Evolutionary conservation across 2,329 filamentous ascomycete genomes (phyloP), one percentile per base, ranked within the genome.

Genomic region (Ophiostoma pallidulum): DNA sequence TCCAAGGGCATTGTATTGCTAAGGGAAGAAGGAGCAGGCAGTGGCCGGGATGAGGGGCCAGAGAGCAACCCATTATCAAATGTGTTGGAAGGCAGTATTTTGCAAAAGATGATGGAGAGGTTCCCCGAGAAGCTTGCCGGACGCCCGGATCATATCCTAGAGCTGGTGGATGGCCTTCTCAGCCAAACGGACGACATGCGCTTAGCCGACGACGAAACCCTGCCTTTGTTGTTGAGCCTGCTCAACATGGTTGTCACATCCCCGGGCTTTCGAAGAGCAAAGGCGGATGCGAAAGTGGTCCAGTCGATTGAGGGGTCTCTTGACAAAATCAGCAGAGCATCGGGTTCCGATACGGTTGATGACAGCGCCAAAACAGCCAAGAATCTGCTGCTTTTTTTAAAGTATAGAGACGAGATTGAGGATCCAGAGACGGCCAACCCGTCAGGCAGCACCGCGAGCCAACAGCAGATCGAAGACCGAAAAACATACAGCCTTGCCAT

Each of bases 21-120:
- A 26, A 57, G 54, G 16, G 37, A 56, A 29, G 52, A 58, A 8
- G 45, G 51, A 7, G 51, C 54, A 6, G 54, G 63, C 18, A 59
- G 66, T 2, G 55, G 63, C 4, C 46, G 57, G 1, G 56, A 60
- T 2, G 16, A 24, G n/a, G 38, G 33, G n/a, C 13, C 18, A 2
- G 31, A 24, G 8, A 40, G 18, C 38, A 69, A 76, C 39, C 66
- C 74, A 0, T 50, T 78, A 3, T 59, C 58, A 4, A 67, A 70
- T 4, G 64, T 88, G 1, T 62, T 74, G 6, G 72, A 84, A 52
- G 69, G 80, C 5, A 78, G 78, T 41, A 63, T 86, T 1, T 68
- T 86, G 8, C 80, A 85, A 56, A 74, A 72, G 29, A 72, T 88
- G 63, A 77, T 86, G 62, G 74, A 77, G 20, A 72, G 68, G 39